Evolutionary conservation across 2,329 filamentous ascomycete species (phyloP), one percentile per base, ranked within the genome.

Genomic region (Pleoardoris graminearum): DNA sequence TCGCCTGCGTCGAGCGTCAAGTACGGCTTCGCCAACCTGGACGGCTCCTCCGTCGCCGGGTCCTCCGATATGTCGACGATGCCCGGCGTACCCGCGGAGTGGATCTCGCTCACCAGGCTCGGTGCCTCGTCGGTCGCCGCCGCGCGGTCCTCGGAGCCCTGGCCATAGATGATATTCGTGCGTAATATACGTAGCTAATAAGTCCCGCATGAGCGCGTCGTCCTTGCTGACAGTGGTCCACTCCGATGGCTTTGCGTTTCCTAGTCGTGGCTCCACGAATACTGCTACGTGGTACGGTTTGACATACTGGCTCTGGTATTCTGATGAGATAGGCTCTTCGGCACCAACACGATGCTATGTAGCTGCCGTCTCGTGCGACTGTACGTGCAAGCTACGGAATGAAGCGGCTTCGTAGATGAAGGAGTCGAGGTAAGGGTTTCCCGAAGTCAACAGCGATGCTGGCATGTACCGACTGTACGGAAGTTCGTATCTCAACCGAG

Each of bases 381-480:
- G 16, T 35, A 17, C 16, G 14, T 35, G 43, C 7, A 25, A 25
- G 16, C 8, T 5, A 33, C 30, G 23, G n/a, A 14, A 25, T n/a
- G 43, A 46, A 46, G 43, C 43, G 33, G 43, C 43, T 46, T 35
- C 30, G 43, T 46, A 35, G 4, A 35, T 46, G 7, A 46, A 21
- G 10, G 43, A 46, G 43, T 46, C 16, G 43, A 46, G 25, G 25
- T 46, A 46, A 21, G 43, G 43, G 25, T 25, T 46, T 17, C 43
- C 25, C 16, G 43, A 46, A 30, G n/a, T 21, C 25, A 46, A 32
- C 43, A 46, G 43, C 11, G 25, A 35, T 46, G 43, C 29, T 35
- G 29, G 43, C 25, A 46, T 35, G 19, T 46, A 7, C 8, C 43
- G 43, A 32, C 43, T 46, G 43, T 35, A 46, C 25, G 29, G 43